Evolutionary conservation across 2,329 filamentous ascomycete species (phyloP).

Genomic region (Hymenoscyphus scutula): DNA sequence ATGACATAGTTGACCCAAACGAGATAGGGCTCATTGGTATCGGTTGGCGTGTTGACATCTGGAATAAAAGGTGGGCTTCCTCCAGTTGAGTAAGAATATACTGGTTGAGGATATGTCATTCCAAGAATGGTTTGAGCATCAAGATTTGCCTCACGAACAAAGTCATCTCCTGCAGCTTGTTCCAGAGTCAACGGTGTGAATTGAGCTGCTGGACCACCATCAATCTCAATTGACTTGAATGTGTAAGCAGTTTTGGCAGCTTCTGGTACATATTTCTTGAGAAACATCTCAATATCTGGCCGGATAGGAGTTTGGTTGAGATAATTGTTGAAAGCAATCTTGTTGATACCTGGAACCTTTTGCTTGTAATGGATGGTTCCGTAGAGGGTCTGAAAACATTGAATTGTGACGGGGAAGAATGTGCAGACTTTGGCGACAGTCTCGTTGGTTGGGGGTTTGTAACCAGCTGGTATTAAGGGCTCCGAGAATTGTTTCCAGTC

Average conservation of each 20-base stretch:
- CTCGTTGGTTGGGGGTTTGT: constrained; percentile 32
- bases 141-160: constrained; percentile 49
- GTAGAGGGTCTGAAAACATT: constrained; percentile 21
- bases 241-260: constrained; percentile 12
- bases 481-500: constrained; percentile 21
- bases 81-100: constrained; percentile 54
- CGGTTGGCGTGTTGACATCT: constrained; percentile 41
- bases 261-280: constrained; percentile 21
- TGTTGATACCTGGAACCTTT: constrained; percentile 22
- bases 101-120: constrained; percentile 51
- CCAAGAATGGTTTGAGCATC: constrained; percentile 55
- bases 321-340: constrained; percentile 30
- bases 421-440: constrained; percentile 62
- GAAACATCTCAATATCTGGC: constrained; percentile 23
- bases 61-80: constrained; percentile 52
- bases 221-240: constrained; percentile 21
- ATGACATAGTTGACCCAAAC: constrained; percentile 53
- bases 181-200: constrained; percentile 13
- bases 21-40: constrained; percentile 61
- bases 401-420: constrained; percentile 21
- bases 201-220: constrained; percentile 17
- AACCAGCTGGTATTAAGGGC: constrained; percentile 34
- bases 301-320: constrained; percentile 26
- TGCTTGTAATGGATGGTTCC: constrained; percentile 20
- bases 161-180: constrained; percentile 16